Evolutionary conservation across 306 rosid genomes (phyloP), one percentile per base, ranked within the genome.

Genomic region (Morella rubra): DNA sequence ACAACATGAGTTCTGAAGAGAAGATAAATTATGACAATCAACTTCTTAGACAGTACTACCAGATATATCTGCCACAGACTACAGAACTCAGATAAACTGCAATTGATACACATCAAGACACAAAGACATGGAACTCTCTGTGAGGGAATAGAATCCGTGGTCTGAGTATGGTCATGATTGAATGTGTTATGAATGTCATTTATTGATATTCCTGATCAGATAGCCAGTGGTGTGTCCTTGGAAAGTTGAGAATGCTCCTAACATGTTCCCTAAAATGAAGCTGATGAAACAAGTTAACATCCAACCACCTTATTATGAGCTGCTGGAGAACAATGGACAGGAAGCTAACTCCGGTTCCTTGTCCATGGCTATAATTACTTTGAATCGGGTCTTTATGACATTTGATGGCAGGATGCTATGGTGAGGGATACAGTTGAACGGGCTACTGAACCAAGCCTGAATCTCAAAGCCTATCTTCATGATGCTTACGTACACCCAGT

Each of bases 381-480:
- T 47, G 24, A 37, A 49, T 8, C 44, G 54, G 27, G 15, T 71
- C 8, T 71, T 9, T 18, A n/a, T 73, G 76, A 69, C 16, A 73
- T 77, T 79, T 78, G 71, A 53, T 87, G 83, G 52, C 93, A 90
- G 98, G 96, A 94, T 44, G 97, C 98, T 18, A 88, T 90, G 97
- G 92, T 94, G 87, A 94, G 83, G 80, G 98, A 94, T 80, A 92
- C 97, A 44, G 88, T 94, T 40, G 96, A 94, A 76, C 65, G 80
- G 32, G 93, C 97, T 2, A 84, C 90, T 7, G 97, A 94, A 46
- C 97, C 98, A 71, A 90, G 67, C 79, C 80, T 92, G 59, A 89
- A 94, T 83, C 69, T 94, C 76, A 80, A 87, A 87, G 32, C 66
- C 59, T 94, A 90, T 81, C 89, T 94, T 49, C 85, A 85, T 58